A percentile compares a stretch with the other conserved stretches of the same genome.
These are phyloP conservation scores for Tritrichomonas foetus DNA, from an alignment of 208 protist genomes.

Conservation along the genomic window DNA sequence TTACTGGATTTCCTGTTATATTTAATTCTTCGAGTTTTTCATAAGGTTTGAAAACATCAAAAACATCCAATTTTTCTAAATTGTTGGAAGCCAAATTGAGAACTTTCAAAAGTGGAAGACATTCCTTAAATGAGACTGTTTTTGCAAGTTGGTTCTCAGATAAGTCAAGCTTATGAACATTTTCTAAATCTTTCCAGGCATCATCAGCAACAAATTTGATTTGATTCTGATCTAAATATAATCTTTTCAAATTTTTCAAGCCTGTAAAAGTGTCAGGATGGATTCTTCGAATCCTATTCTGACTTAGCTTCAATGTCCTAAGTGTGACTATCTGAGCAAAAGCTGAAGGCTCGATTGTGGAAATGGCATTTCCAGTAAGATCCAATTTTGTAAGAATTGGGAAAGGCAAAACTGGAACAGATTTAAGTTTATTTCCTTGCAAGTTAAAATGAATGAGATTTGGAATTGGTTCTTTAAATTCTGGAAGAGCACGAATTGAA, in stretches of 20 bases:
- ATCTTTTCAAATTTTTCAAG: background rate
- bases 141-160: background rate
- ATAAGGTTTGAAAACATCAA: background rate
- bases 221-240: background rate
- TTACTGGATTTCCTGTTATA: background rate
- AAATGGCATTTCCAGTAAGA: background rate
- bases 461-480: conserved; percentile 5
- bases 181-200: background rate
- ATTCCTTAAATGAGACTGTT: background rate
- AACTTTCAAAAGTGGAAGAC: background rate
- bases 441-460: background rate
- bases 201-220: background rate
- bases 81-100: background rate
- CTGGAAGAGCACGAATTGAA: background rate
- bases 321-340: background rate
- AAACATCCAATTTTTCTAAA: background rate
- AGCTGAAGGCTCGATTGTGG: background rate
- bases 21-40: background rate
- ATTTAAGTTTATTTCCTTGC: background rate
- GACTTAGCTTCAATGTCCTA: background rate
- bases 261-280: background rate
- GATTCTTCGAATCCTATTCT: background rate
- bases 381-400: background rate
- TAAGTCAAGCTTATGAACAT: background rate
- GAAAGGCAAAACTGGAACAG: background rate